Conservation (phyloP, 1,139 yeast species). For the Candida sanyaensis region DNA sequence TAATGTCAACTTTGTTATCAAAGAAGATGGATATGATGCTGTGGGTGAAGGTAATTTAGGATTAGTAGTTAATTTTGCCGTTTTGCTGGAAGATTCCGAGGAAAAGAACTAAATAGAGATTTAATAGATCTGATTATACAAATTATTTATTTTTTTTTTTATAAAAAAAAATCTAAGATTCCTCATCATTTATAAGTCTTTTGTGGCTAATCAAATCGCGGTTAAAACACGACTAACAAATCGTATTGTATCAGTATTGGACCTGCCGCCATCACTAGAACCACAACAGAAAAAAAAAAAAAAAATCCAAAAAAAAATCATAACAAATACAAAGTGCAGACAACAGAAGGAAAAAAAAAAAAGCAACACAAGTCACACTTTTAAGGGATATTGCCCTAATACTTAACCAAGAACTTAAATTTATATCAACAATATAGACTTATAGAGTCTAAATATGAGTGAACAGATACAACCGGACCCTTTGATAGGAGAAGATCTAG, state of each 20-base stretch:
- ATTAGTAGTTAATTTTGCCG: constrained; percentile 40
- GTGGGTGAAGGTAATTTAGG: constrained; percentile 39
- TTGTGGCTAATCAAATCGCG: not conserved
- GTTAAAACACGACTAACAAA: not conserved
- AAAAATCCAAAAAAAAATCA: not conserved
- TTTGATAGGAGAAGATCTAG: constrained; percentile 3
- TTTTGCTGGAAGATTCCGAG: constrained; percentile 31
- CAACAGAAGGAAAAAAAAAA: not conserved
- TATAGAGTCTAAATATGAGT: not conserved
- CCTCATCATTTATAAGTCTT: too few species aligned
- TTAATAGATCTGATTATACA: not conserved
- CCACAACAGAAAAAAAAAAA: not conserved
- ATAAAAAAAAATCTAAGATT: not conserved
- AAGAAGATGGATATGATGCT: constrained; percentile 40
- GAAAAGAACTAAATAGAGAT: constrained; percentile 1
- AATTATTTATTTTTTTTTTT: not conserved
- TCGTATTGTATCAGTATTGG: not conserved
- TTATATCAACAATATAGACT: not conserved
- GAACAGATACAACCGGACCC: not conserved
- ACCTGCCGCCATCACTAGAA: not conserved
- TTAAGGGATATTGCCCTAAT: constrained; percentile 4
- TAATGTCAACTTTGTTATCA: constrained; percentile 48
- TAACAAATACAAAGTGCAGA: not conserved
- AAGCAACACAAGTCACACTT: constrained; percentile 4
- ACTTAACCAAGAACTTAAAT: not conserved